A percentile compares a stretch with the other conserved stretches of the same genome.
Conservation (phyloP, 1,139 yeast genomes). For the Yamadazyma diospyri region DNA sequence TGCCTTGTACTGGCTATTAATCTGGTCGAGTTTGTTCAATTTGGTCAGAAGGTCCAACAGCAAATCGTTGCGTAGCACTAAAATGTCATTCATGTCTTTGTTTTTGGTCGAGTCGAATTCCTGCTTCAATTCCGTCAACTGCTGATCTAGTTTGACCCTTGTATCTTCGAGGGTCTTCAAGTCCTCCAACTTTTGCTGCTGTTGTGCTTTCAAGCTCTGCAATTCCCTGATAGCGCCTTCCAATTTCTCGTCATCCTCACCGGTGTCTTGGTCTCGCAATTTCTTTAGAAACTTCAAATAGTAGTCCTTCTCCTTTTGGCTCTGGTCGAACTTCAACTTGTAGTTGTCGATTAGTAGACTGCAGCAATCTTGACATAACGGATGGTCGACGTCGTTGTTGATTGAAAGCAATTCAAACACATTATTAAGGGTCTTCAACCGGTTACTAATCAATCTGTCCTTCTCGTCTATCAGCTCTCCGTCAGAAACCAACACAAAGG, state of each 20-base stretch:
- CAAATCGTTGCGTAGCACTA: constrained; percentile 47
- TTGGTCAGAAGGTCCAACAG: constrained; percentile 49
- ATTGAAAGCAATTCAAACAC: constrained; percentile 53
- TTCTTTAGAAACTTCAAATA: constrained; percentile 71
- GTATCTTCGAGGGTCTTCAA: constrained; percentile 43
- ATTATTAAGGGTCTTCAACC: constrained; percentile 60
- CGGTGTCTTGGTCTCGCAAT: constrained; percentile 47
- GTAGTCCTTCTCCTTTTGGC: constrained; percentile 73
- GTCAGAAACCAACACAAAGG: constrained; percentile 32
- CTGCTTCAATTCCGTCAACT: constrained; percentile 32
- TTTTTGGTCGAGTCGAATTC: constrained; percentile 39
- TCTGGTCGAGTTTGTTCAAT: constrained; percentile 52
- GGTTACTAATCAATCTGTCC: constrained; percentile 23
- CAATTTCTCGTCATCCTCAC: constrained; percentile 31
- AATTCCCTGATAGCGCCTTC: constrained; percentile 40
- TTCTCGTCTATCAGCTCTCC: constrained; percentile 15
- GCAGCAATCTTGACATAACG: constrained; percentile 87
- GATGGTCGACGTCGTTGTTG: constrained; percentile 79
- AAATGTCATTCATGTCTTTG: constrained; percentile 41
- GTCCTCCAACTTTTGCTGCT: constrained; percentile 37
- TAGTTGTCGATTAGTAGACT: constrained; percentile 61
- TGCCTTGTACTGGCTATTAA: constrained; percentile 58
- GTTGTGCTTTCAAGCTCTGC: constrained; percentile 28
- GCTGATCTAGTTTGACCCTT: constrained; percentile 35
- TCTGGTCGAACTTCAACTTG: constrained; percentile 67